Base-by-base conservation (phyloP, 495 filamentous ascomycete species). In the Aspergillus conjunctus region DNA sequence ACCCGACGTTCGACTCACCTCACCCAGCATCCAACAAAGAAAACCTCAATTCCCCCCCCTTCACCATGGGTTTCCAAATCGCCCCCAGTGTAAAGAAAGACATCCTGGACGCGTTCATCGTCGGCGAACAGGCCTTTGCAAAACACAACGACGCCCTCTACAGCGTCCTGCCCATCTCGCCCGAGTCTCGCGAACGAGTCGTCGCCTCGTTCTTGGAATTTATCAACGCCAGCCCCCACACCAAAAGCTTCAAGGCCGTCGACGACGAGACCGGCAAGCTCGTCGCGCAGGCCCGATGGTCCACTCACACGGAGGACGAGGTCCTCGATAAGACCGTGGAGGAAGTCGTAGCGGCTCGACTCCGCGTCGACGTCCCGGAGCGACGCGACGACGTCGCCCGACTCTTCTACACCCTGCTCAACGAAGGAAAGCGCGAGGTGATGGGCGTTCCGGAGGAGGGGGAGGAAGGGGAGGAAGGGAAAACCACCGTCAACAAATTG, bases 241-340 rank as follows among this genome's bases (percentile, higher is more conserved):
- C 43, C 7, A 18, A 12, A 3, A 20, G 31, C 15, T 62, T 66
- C 56, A 66, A 66, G 20, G 55, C 56, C 11, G 34, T 57, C 9
- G 56, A 66, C 44, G 34, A 45, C 1, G 55, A 53, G 10, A 65
- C 63, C 2, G 70, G 70, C 0, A 56, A 66, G 34, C 63, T 71
- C n/a, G 59, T 72, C 21, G 68, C 56, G 12, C 55, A 54, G 45
- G 56, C 70, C 1, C 67, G 67, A 6, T 72, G 70, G 70, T 52
- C 58, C 22, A 51, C 62, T 12, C 62, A 69, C 41, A 33, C 22
- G 5, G 39, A 56, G 8, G 64, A 66, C n/a, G 33, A 66, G n/a
- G 26, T 31, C 0, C 7, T 62, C 11, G 53, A 56, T 7, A 56
- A 63, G 14, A 55, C 51, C 0, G 54, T 66, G 4, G 59, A 62